Percentiles rank a stretch among this genome's conserved stretches.
phyloP scores from a whole-genome alignment of 306 rosid genomes.

The Rosa persica region DNA sequence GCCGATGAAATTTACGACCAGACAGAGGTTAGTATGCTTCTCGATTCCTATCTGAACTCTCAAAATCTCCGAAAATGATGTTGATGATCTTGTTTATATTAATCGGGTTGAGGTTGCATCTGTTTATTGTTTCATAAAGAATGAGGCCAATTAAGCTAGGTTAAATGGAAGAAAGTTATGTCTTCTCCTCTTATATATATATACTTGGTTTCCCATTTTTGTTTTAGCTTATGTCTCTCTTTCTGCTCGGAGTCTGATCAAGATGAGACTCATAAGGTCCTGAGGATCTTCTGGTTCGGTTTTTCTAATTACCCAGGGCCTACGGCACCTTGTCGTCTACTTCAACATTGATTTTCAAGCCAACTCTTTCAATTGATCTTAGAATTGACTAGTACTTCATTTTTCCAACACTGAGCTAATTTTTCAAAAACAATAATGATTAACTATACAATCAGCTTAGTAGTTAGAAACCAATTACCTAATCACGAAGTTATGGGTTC shows the following conservation, averaged over 20 bases:
- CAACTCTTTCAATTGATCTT: background rate
- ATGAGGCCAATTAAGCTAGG: too few species aligned
- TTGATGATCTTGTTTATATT: background rate
- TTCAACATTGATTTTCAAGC: background rate
- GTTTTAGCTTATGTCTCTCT: background rate
- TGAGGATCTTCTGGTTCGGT: background rate
- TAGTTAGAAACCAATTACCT: too few species aligned
- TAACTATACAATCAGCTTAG: too few species aligned
- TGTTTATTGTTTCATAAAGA: too few species aligned
- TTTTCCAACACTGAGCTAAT: background rate
- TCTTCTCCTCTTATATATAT: too few species aligned
- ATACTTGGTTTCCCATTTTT: background rate
- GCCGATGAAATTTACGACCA: background rate
- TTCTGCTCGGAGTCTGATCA: background rate
- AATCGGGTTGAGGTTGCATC: background rate
- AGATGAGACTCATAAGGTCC: background rate
- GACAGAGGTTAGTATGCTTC: slow-evolving; percentile 30
- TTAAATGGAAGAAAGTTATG: too few species aligned
- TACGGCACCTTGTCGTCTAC: background rate
- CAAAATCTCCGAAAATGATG: background rate
- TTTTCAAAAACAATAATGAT: too few species aligned
- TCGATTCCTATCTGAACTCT: slow-evolving; percentile 1
- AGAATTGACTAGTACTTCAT: background rate
- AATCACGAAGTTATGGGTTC: too few species aligned
- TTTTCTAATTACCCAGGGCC: background rate